Percentiles rank a stretch among this genome's conserved stretches.
Evolutionary conservation across 108 stramenopile species (phyloP).

Genomic region (Nannochloropsis granulata): DNA sequence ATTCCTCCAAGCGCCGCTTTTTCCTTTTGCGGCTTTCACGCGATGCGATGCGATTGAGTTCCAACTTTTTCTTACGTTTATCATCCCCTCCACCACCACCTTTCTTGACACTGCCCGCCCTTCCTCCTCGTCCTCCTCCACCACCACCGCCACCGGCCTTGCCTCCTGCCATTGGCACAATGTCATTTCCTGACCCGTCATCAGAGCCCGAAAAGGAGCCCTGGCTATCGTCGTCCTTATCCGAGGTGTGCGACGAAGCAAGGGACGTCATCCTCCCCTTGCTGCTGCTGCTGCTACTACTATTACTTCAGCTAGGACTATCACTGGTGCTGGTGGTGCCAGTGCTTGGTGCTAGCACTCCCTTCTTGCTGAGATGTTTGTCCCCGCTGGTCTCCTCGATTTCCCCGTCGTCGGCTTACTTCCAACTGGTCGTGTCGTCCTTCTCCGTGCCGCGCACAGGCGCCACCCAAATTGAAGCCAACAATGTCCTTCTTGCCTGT

Average conservation of each 20-base stretch:
- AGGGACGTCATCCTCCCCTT: background rate
- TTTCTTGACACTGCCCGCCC: background rate
- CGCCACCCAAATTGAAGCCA: too few species aligned
- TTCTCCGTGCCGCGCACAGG: too few species aligned
- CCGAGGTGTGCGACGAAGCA: background rate
- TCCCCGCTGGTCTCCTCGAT: too few species aligned
- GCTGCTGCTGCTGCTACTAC: too few species aligned
- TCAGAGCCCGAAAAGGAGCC: background rate
- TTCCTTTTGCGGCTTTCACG: slow-evolving; percentile 9
- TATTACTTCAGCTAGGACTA: too few species aligned
- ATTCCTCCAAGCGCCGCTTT: slow-evolving; percentile 27
- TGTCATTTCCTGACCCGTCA: background rate
- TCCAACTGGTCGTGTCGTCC: too few species aligned
- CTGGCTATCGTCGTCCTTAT: background rate
- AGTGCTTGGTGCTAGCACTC: too few species aligned
- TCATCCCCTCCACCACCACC: background rate
- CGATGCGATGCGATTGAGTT: background rate
- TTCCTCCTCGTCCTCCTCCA: background rate
- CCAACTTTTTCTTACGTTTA: background rate
- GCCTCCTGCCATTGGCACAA: background rate
- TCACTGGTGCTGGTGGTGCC: too few species aligned
- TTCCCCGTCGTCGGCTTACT: too few species aligned
- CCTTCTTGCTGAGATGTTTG: too few species aligned
- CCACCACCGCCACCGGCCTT: background rate
- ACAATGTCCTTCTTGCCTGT: too few species aligned